Conservation (phyloP, 768 basidiomycete genomes). For the Cubamyces lactineus region DNA sequence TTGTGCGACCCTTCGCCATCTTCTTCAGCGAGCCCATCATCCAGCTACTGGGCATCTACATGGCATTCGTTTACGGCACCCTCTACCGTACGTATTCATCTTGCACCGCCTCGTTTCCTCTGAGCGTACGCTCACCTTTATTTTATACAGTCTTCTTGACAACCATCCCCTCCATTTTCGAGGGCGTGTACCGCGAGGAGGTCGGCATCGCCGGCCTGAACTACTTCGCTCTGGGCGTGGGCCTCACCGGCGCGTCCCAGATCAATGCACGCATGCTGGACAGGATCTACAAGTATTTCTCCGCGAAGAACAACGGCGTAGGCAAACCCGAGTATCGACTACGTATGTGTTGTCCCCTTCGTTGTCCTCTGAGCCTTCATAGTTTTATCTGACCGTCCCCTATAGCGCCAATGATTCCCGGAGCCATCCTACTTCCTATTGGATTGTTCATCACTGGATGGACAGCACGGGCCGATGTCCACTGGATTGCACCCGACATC, state of each 20-base stretch:
- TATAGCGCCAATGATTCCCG: slow-evolving; percentile 61
- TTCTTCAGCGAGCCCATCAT: slow-evolving; percentile 64
- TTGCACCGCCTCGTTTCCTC: background rate
- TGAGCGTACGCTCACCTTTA: background rate
- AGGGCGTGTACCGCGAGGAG: slow-evolving; percentile 50
- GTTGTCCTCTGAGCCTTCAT: background rate
- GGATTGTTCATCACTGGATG: slow-evolving; percentile 76
- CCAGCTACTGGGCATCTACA: slow-evolving; percentile 64
- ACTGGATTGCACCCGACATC: slow-evolving; percentile 75
- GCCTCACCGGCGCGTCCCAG: slow-evolving; percentile 53
- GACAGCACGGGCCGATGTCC: slow-evolving; percentile 56
- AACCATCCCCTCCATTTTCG: slow-evolving; percentile 61
- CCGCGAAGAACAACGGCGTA: slow-evolving; percentile 52
- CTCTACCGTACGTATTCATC: slow-evolving; percentile 51
- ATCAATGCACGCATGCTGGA: slow-evolving; percentile 62
- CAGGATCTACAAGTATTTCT: slow-evolving; percentile 52
- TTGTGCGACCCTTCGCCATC: slow-evolving; percentile 66
- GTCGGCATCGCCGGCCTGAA: slow-evolving; percentile 64
- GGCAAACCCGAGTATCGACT: slow-evolving; percentile 59
- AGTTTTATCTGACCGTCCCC: background rate
- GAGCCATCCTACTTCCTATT: slow-evolving; percentile 60
- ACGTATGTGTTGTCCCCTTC: slow-evolving; percentile 36
- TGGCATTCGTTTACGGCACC: slow-evolving; percentile 68
- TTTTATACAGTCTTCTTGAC: slow-evolving; percentile 58
- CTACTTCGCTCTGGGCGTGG: slow-evolving; percentile 71